Evolutionary conservation across 805 yeast species (phyloP).

Genomic region (Torulaspora franciscae): DNA sequence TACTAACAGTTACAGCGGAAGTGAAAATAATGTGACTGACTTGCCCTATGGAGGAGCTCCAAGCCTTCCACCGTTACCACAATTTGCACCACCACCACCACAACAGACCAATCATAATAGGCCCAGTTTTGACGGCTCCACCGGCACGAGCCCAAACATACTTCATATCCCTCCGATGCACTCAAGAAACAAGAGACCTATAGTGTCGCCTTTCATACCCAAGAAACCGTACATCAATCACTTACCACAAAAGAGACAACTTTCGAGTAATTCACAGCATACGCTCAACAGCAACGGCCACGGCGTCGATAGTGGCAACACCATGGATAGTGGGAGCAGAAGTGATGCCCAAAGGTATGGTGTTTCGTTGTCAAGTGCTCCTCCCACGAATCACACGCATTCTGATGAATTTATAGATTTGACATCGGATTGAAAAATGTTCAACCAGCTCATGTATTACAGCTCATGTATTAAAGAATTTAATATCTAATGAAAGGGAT

Average conservation of each 20-base stretch:
- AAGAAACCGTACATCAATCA: conserved; percentile 26
- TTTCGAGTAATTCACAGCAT: conserved; percentile 7
- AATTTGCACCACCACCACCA: not conserved
- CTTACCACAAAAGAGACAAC: conserved; percentile 30
- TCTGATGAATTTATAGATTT: conserved; percentile 25
- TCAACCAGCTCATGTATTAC: not conserved
- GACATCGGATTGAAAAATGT: conserved; percentile 22
- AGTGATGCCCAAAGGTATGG: conserved; percentile 3
- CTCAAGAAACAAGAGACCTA: conserved; percentile 18
- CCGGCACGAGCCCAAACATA: not conserved
- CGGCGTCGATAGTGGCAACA: no score
- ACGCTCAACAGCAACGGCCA: not conserved
- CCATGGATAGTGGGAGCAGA: not conserved
- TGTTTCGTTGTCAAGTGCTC: conserved; percentile 6
- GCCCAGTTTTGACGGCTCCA: not conserved
- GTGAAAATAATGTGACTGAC: not conserved
- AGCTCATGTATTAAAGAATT: not conserved
- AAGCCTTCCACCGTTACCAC: conserved; percentile 16
- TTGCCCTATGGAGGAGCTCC: conserved; percentile 2
- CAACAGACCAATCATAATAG: not conserved
- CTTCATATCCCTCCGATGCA: conserved; percentile 3
- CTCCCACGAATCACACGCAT: conserved; percentile 3
- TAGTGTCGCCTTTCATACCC: conserved; percentile 34
- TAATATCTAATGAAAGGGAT: conserved; percentile 55
- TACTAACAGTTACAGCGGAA: not conserved